phyloP scores from a whole-genome alignment of 2,329 filamentous ascomycete genomes.

The Ceratocystis diversiconidia region DNA sequence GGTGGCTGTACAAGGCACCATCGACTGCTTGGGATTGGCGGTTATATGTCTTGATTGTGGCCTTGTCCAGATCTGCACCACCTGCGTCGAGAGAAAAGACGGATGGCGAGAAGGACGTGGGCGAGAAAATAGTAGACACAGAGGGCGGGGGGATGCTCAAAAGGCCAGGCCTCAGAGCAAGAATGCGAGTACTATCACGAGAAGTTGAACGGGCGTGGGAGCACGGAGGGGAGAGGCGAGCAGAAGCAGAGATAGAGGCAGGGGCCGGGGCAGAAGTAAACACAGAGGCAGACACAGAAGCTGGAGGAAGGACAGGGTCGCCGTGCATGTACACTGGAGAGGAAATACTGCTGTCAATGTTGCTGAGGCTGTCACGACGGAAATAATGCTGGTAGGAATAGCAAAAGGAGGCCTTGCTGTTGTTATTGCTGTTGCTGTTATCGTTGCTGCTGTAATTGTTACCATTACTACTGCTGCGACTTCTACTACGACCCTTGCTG shows the following conservation, averaged over 20 bases:
- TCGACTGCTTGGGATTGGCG: not conserved
- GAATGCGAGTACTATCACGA: not conserved
- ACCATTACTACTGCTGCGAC: not conserved
- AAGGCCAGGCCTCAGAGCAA: not conserved
- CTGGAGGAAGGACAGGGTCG: not conserved
- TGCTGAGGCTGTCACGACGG: not conserved
- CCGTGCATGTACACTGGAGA: not conserved
- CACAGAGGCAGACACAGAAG: not conserved
- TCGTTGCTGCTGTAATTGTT: slow-evolving; percentile 2
- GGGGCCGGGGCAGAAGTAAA: not conserved
- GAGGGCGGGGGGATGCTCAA: not conserved
- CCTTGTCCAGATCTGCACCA: not conserved
- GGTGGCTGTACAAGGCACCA: not conserved
- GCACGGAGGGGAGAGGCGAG: not conserved
- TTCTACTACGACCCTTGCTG: not conserved
- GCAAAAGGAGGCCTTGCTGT: not conserved
- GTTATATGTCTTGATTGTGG: not conserved
- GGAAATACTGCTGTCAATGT: not conserved
- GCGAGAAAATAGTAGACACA: not conserved
- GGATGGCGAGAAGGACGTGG: slow-evolving; percentile 1
- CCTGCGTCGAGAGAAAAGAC: not conserved
- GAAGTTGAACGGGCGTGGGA: not conserved
- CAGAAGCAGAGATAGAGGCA: not conserved
- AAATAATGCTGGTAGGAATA: not conserved
- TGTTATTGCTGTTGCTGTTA: not conserved